A percentile compares a stretch with the other conserved stretches of the same genome.
phyloP scores from a whole-genome alignment of 257 asterid genomes.

The Orobanche coerulescens region DNA sequence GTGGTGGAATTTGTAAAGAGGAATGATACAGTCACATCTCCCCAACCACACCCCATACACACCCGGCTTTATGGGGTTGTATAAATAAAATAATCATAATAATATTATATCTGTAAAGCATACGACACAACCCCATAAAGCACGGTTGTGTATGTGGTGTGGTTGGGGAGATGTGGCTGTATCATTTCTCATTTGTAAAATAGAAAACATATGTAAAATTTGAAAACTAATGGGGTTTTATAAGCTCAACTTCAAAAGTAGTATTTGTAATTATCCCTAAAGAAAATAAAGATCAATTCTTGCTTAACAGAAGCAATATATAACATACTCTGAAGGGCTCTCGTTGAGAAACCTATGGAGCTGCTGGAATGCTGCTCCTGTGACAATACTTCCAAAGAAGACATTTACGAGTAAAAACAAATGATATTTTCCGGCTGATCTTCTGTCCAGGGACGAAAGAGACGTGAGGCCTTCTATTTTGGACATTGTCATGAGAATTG shows the following conservation, averaged over 20 bases:
- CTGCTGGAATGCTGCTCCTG: slow-evolving; percentile 94
- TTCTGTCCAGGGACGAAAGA: slow-evolving; percentile 71
- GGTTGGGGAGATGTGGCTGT: too few species aligned
- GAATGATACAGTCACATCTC: too few species aligned
- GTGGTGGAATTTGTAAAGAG: too few species aligned
- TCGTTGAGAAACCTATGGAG: slow-evolving; percentile 62
- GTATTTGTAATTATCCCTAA: neutral
- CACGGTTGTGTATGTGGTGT: too few species aligned
- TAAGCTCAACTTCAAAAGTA: neutral
- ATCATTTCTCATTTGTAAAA: too few species aligned
- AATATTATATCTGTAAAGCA: too few species aligned
- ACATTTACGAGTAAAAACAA: slow-evolving; percentile 72
- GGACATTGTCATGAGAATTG: slow-evolving; percentile 71
- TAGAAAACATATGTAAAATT: too few species aligned
- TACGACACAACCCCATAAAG: too few species aligned
- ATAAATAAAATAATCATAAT: too few species aligned
- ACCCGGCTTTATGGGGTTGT: too few species aligned
- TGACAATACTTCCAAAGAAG: slow-evolving; percentile 75
- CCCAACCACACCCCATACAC: too few species aligned
- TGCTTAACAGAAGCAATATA: neutral
- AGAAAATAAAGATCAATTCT: neutral
- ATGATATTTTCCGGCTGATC: slow-evolving; percentile 74
- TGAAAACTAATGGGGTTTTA: neutral
- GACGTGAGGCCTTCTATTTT: slow-evolving; percentile 73
- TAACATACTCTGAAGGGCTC: slow-evolving; percentile 69